These are phyloP conservation scores for Ceraceosorus guamensis DNA, from an alignment of 1,284 basidiomycete species.

Conservation along the genomic window DNA sequence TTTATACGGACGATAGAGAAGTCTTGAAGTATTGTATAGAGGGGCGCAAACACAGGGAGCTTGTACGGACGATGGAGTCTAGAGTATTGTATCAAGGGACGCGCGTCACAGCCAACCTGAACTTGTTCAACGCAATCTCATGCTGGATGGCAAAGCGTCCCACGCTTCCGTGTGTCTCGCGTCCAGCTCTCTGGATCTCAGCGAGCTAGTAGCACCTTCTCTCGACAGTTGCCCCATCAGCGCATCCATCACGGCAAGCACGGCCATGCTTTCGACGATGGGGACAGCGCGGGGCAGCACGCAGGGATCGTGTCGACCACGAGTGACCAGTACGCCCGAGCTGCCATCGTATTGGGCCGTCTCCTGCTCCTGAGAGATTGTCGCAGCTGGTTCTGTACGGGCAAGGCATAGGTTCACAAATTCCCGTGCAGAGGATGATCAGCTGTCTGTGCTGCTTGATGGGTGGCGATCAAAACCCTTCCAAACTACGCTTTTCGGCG, in stretches of 20 bases:
- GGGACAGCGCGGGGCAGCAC: constrained; percentile 92
- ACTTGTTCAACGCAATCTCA: too few species aligned
- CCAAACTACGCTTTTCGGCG: neutral
- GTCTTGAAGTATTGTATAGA: too few species aligned
- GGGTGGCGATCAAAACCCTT: neutral
- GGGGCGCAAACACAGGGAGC: too few species aligned
- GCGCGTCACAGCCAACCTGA: too few species aligned
- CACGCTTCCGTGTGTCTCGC: too few species aligned
- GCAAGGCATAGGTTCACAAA: neutral
- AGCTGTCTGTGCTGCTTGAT: neutral
- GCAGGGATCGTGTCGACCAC: constrained; percentile 93
- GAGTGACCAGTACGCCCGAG: constrained; percentile 73
- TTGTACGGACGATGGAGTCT: too few species aligned
- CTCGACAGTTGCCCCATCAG: constrained; percentile 37
- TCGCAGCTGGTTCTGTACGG: constrained; percentile 76
- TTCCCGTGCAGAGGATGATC: neutral
- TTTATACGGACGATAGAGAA: too few species aligned
- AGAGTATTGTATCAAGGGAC: too few species aligned
- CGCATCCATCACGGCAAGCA: constrained; percentile 82
- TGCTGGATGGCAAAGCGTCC: too few species aligned
- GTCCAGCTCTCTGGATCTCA: too few species aligned
- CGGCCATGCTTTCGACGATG: constrained; percentile 97
- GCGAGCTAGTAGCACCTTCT: too few species aligned
- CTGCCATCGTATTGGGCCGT: constrained; percentile 92
- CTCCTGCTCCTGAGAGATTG: constrained; percentile 82